Percentiles rank a stretch among this genome's conserved stretches.
Evolutionary conservation across 2,329 filamentous ascomycete species (phyloP).

Genomic region (Ascochyta koolunga): DNA sequence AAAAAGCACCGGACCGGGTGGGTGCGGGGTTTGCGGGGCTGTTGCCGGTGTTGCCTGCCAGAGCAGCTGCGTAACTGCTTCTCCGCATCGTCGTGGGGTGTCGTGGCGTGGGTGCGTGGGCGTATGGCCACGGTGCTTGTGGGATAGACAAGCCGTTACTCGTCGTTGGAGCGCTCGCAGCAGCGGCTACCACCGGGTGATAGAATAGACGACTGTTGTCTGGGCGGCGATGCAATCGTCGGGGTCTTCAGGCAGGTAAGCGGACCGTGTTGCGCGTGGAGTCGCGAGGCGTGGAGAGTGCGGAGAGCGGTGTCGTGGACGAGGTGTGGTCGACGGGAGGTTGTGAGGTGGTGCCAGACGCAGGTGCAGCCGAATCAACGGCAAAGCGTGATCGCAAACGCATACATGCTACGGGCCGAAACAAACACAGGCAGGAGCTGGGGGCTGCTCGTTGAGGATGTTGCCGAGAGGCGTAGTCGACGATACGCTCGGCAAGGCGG

Average conservation of each 20-base stretch:
- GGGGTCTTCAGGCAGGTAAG: conserved; percentile 2
- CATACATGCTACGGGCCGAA: conserved; percentile 37
- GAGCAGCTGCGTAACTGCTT: conserved; percentile 62
- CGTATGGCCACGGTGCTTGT: conserved; percentile 7
- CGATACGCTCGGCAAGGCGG: conserved; percentile 11
- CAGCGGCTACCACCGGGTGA: background rate
- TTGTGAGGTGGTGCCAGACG: conserved; percentile 23
- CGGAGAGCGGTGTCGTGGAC: conserved; percentile 9
- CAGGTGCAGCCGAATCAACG: conserved; percentile 32
- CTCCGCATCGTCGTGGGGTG: conserved; percentile 21
- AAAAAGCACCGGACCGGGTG: conserved; percentile 54
- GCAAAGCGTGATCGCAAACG: conserved; percentile 31
- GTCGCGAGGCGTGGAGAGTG: conserved; percentile 22
- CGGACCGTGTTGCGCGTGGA: conserved; percentile 13
- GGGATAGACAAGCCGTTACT: background rate
- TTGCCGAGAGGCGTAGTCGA: conserved; percentile 10
- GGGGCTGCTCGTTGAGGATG: conserved; percentile 3
- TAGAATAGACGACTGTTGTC: background rate
- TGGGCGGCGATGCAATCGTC: background rate
- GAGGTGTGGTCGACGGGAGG: conserved; percentile 17
- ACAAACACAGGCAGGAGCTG: conserved; percentile 9
- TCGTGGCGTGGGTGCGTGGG: background rate
- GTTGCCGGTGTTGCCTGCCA: conserved; percentile 55
- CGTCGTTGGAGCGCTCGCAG: background rate
- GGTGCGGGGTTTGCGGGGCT: conserved; percentile 42